phyloP scores from a whole-genome alignment of 2,329 filamentous ascomycete species.

The Fusarium xyrophilum region DNA sequence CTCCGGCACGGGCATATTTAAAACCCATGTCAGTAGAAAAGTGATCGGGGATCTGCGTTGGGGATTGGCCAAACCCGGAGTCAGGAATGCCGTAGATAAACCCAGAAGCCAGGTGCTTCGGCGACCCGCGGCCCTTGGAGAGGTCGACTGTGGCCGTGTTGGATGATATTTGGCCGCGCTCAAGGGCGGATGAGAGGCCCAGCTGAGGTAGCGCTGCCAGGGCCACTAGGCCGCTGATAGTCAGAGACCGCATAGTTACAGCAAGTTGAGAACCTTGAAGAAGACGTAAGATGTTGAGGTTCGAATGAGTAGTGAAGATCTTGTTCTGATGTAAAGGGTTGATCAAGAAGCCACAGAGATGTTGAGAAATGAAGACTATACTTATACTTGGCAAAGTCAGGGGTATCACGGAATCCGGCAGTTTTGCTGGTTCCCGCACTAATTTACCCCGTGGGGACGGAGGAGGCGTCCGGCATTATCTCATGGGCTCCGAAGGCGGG shows the following conservation, averaged over 20 bases:
- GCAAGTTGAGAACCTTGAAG: neutral
- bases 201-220: neutral
- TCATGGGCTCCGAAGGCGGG: neutral
- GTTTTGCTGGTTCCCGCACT: neutral
- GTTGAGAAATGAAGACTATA: neutral
- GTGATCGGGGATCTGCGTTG: conserved; percentile 1
- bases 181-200: neutral
- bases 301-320: neutral
- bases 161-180: neutral
- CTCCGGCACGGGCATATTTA: neutral
- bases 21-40: conserved; percentile 2
- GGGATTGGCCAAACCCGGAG: neutral
- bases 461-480: neutral
- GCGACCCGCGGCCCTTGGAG: neutral
- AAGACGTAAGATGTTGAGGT: neutral
- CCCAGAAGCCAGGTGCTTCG: neutral
- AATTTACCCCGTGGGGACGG: neutral
- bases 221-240: neutral
- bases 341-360: neutral
- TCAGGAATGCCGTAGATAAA: conserved; percentile 3
- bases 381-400: neutral
- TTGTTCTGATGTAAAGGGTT: accelerated
- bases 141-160: neutral
- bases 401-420: neutral
- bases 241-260: neutral